phyloP scores from a whole-genome alignment of 1,284 basidiomycete genomes.

The Ceratobasidium sp. region DNA sequence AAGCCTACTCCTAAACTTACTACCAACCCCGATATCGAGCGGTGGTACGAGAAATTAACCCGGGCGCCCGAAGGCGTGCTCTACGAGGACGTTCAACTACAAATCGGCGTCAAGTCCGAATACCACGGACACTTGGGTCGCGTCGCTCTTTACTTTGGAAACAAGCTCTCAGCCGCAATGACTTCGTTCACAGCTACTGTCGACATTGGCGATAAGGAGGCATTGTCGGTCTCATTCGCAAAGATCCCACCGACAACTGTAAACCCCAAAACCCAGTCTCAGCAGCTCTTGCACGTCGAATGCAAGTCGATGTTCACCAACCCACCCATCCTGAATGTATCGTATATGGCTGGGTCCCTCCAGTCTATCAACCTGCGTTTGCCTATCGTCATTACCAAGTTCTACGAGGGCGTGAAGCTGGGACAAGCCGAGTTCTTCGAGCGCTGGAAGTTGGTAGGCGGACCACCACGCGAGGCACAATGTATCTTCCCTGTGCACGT shows the following conservation, averaged over 20 bases:
- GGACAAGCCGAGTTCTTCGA: constrained; percentile 90
- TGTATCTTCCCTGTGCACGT: constrained; percentile 82
- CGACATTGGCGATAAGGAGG: constrained; percentile 73
- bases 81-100: constrained; percentile 94
- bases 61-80: constrained; percentile 87
- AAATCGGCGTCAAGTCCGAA: constrained; percentile 95
- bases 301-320: constrained; percentile 86
- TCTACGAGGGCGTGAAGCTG: constrained; percentile 91
- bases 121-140: constrained; percentile 93
- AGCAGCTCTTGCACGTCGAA: constrained; percentile 92
- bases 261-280: constrained; percentile 83
- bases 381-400: constrained; percentile 88
- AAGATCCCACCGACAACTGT: constrained; percentile 87
- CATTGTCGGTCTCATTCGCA: constrained; percentile 80
- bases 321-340: constrained; percentile 84
- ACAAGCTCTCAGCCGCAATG: constrained; percentile 87
- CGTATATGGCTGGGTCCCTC: constrained; percentile 90
- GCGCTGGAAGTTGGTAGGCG: constrained; percentile 96
- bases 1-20: constrained; percentile 55
- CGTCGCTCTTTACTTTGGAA: constrained; percentile 92
- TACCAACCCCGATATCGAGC: constrained; percentile 74
- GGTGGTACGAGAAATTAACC: constrained; percentile 87
- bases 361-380: constrained; percentile 85
- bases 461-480: constrained; percentile 91
- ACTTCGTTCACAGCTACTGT: constrained; percentile 88